Evolutionary conservation across 2,329 filamentous ascomycete species (phyloP).

Genomic region (Magnaporthiopsis poae): DNA sequence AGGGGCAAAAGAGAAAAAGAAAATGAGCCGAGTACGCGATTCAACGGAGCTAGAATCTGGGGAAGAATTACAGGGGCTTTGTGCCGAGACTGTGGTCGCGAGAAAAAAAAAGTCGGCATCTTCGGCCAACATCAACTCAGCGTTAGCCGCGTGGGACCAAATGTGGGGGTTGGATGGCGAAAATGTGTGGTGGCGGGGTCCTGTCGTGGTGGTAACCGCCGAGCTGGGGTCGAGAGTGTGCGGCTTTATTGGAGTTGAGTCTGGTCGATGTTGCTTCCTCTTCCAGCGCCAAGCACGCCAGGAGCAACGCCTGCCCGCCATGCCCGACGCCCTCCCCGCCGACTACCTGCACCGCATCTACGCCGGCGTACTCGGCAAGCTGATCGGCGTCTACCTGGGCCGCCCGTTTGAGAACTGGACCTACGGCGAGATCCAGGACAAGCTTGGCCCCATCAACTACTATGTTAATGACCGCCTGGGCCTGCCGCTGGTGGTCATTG

Average conservation of each 20-base stretch:
- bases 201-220: neutral
- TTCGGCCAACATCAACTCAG: neutral
- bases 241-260: too few species aligned
- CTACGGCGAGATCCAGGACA: conserved; percentile 21
- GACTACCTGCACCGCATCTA: conserved; percentile 27
- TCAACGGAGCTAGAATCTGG: neutral
- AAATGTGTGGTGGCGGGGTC: neutral
- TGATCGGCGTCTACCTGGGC: conserved; percentile 28
- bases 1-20: neutral
- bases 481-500: conserved; percentile 22
- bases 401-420: conserved; percentile 29
- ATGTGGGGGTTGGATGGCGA: neutral
- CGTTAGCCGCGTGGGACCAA: neutral
- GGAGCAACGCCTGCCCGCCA: neutral
- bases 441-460: conserved; percentile 23
- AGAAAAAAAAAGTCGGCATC: neutral
- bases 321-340: conserved; percentile 5
- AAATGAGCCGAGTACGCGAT: neutral
- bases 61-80: neutral
- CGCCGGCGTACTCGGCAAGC: conserved; percentile 29
- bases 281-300: too few species aligned
- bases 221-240: neutral
- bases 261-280: too few species aligned
- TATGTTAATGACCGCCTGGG: conserved; percentile 23
- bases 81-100: too few species aligned